A percentile compares a stretch with the other conserved stretches of the same genome.
These are phyloP conservation scores for Ramaria sp. DNA, from an alignment of 768 basidiomycete species.

Conservation along the genomic window DNA sequence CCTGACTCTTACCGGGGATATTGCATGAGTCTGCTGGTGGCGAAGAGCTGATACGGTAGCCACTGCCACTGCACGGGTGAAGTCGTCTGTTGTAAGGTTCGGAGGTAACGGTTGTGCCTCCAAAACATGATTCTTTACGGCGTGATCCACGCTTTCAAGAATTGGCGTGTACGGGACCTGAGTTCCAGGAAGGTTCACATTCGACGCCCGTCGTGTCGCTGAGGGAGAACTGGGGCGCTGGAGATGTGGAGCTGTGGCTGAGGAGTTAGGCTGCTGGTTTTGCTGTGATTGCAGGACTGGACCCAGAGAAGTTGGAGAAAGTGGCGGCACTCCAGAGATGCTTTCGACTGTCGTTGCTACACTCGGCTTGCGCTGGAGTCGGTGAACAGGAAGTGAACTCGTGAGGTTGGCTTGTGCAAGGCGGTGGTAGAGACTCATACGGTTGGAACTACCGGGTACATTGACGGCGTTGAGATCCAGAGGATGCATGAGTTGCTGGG, in stretches of 20 bases:
- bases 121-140: conserved; percentile 51
- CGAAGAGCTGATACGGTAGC: conserved; percentile 87
- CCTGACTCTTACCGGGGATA: conserved; percentile 38
- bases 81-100: conserved; percentile 73
- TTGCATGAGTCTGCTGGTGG: conserved; percentile 55
- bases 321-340: conserved; percentile 27
- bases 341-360: conserved; percentile 24
- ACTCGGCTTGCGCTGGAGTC: conserved; percentile 38
- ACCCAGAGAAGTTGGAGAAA: neutral
- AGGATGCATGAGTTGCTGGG: conserved; percentile 67
- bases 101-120: conserved; percentile 46
- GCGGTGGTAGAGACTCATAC: conserved; percentile 59
- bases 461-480: conserved; percentile 42
- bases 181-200: conserved; percentile 12
- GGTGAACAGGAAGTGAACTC: conserved; percentile 15
- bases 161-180: conserved; percentile 43
- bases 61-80: conserved; percentile 87
- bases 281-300: conserved; percentile 5
- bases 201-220: conserved; percentile 50
- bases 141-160: conserved; percentile 68
- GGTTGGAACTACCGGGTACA: conserved; percentile 22
- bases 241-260: conserved; percentile 15
- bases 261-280: conserved; percentile 7
- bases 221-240: conserved; percentile 11
- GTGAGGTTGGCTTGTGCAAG: conserved; percentile 28